These are phyloP conservation scores for Cruciata laevipes DNA, from an alignment of 257 asterid genomes.

Conservation along the genomic window DNA sequence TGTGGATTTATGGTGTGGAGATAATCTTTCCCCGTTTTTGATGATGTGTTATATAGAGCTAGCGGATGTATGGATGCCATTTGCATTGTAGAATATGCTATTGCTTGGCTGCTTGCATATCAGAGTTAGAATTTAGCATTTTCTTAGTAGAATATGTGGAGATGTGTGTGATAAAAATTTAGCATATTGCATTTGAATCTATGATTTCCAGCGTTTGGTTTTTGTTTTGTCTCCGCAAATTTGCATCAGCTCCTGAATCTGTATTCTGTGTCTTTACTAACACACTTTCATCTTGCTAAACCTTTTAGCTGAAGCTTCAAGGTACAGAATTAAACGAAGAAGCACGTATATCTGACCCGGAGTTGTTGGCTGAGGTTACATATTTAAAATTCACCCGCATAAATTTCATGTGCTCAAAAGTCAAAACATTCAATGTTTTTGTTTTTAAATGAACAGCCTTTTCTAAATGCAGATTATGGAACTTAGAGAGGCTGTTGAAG, in stretches of 20 bases:
- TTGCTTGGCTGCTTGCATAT: background rate
- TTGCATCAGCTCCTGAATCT: background rate
- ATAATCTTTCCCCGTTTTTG: background rate
- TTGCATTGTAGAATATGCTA: background rate
- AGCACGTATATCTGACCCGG: slow-evolving; percentile 70
- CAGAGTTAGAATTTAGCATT: background rate
- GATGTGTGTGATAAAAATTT: background rate
- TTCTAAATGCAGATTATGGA: slow-evolving; percentile 64
- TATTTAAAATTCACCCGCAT: background rate
- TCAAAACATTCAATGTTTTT: background rate
- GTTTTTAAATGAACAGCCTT: slow-evolving; percentile 1
- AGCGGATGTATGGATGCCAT: background rate
- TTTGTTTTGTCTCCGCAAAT: background rate
- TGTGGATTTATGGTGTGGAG: background rate
- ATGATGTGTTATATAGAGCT: background rate
- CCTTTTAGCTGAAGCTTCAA: slow-evolving; percentile 58
- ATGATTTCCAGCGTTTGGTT: background rate
- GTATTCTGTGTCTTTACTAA: background rate
- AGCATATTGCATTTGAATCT: background rate
- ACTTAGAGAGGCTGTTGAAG: slow-evolving; percentile 86
- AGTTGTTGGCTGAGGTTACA: slow-evolving; percentile 79
- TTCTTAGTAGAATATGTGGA: background rate
- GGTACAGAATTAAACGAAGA: slow-evolving; percentile 69
- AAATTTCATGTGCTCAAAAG: background rate
- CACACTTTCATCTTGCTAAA: background rate